phyloP scores from a whole-genome alignment of 2,329 filamentous ascomycete species.

The Lasiodiplodia citricola region DNA sequence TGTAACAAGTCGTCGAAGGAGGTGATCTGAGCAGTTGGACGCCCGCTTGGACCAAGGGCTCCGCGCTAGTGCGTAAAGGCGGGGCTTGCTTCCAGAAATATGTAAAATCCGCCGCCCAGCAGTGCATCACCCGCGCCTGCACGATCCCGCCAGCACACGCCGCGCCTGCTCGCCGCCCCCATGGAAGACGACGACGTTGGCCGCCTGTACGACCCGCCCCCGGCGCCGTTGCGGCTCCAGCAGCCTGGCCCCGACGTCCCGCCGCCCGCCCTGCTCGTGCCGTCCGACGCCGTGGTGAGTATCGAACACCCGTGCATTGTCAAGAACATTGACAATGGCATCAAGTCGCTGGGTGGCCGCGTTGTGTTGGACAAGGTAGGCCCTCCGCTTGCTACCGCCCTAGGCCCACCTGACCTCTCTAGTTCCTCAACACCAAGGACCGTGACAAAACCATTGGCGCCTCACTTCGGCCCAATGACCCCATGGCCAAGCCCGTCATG shows the following conservation, averaged over 20 bases:
- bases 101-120: neutral
- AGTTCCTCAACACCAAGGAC: constrained; percentile 27
- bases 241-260: neutral
- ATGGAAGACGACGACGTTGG: constrained; percentile 22
- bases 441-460: constrained; percentile 62
- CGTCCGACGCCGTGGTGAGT: constrained; percentile 59
- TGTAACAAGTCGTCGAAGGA: constrained; percentile 25
- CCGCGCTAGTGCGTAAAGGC: constrained; percentile 21
- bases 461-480: constrained; percentile 80
- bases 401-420: neutral
- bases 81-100: constrained; percentile 20
- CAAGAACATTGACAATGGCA: constrained; percentile 66
- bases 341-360: constrained; percentile 66
- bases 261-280: constrained; percentile 57
- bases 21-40: constrained; percentile 22
- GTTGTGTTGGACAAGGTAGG: constrained; percentile 59
- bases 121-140: constrained; percentile 19
- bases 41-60: constrained; percentile 8
- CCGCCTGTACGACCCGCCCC: constrained; percentile 16
- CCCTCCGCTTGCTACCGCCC: neutral
- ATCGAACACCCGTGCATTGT: constrained; percentile 72
- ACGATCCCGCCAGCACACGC: neutral
- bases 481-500: constrained; percentile 75
- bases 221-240: neutral
- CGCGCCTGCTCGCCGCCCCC: neutral